A percentile compares a stretch with the other conserved stretches of the same genome.
phyloP scores from a whole-genome alignment of 2,329 filamentous ascomycete genomes.

The Cladophialophora chaetospira region DNA sequence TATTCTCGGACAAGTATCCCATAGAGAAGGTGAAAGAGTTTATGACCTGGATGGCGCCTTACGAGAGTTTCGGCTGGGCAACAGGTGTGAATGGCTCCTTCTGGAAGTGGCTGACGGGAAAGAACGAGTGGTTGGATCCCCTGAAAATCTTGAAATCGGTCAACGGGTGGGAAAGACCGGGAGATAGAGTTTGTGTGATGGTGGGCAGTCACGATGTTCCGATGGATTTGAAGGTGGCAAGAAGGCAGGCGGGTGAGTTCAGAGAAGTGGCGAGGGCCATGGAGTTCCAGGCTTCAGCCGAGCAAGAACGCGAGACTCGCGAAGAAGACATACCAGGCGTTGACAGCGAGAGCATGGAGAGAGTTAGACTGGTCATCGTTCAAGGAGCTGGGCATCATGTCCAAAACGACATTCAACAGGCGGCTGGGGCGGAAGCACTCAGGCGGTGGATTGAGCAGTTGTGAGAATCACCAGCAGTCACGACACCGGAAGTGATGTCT shows the following conservation, averaged over 20 bases:
- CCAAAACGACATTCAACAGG: background rate
- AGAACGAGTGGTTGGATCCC: background rate
- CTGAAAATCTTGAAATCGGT: background rate
- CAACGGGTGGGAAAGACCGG: background rate
- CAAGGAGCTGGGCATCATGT: background rate
- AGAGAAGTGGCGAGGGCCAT: background rate
- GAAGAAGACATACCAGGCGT: background rate
- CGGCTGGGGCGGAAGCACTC: background rate
- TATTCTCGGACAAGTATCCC: background rate
- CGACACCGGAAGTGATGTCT: background rate
- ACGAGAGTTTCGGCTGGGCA: background rate
- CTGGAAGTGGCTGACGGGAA: background rate
- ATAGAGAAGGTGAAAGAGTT: background rate
- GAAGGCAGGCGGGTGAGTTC: background rate
- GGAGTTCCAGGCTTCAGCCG: background rate
- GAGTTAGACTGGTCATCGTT: background rate
- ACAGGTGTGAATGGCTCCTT: background rate
- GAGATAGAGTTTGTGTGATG: background rate
- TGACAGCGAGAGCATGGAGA: background rate
- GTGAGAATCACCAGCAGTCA: background rate
- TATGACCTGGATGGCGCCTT: background rate
- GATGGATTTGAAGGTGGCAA: background rate
- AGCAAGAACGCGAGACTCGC: background rate
- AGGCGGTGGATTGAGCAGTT: background rate
- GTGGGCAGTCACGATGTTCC: background rate